Conservation (phyloP, 2,329 filamentous ascomycete genomes). For the Elsinoe ampelina region DNA sequence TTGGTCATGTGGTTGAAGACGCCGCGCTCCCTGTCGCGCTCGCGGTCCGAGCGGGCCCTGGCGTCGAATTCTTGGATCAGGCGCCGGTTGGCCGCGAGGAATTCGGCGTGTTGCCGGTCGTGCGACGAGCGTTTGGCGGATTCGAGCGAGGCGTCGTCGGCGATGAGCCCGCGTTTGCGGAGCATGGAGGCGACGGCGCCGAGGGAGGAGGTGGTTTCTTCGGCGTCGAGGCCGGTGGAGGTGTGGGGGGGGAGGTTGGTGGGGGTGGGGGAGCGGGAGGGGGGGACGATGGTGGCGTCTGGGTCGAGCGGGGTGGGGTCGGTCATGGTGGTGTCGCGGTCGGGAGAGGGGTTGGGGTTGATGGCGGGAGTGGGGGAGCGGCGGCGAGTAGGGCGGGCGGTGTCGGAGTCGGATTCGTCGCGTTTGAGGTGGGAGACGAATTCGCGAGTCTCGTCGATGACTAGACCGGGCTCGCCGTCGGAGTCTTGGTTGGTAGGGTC, state of each 20-base stretch:
- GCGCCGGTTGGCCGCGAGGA: slow-evolving; percentile 69
- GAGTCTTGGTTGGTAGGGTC: slow-evolving; percentile 48
- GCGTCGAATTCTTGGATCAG: slow-evolving; percentile 72
- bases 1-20: slow-evolving; percentile 80
- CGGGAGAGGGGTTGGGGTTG: slow-evolving; percentile 43
- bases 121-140: slow-evolving; percentile 36
- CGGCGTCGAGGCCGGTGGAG: slow-evolving; percentile 70
- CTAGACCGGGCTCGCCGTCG: slow-evolving; percentile 55
- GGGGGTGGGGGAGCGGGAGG: slow-evolving; percentile 25
- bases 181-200: slow-evolving; percentile 81
- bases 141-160: slow-evolving; percentile 49
- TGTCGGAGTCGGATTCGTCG: slow-evolving; percentile 41
- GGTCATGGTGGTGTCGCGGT: slow-evolving; percentile 33
- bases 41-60: slow-evolving; percentile 69
- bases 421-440: slow-evolving; percentile 82
- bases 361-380: slow-evolving; percentile 29
- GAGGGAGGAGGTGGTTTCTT: slow-evolving; percentile 60
- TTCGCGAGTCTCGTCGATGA: slow-evolving; percentile 94
- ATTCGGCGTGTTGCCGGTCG: slow-evolving; percentile 63
- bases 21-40: slow-evolving; percentile 75
- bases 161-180: slow-evolving; percentile 73
- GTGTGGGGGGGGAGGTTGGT: slow-evolving; percentile 42
- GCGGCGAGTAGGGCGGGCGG: slow-evolving; percentile 21
- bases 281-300: slow-evolving; percentile 32
- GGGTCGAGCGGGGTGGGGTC: slow-evolving; percentile 31